phyloP scores from a whole-genome alignment of 257 asterid species.

The Solanum bulbocastanum region DNA sequence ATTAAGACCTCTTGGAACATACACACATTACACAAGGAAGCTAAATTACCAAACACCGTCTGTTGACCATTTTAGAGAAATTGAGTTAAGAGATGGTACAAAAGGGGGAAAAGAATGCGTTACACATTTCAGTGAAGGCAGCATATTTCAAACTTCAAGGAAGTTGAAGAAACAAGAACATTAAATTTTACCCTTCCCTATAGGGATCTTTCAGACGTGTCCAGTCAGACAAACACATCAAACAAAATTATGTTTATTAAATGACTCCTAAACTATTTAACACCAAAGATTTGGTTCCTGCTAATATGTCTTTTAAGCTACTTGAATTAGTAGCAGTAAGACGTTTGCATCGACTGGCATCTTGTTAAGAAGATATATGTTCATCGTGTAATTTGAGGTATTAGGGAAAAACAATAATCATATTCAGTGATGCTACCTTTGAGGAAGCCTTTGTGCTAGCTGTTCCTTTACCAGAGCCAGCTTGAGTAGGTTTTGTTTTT shows the following conservation, averaged over 20 bases:
- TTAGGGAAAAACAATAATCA: background rate
- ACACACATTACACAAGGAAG: background rate
- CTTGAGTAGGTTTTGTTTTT: conserved; percentile 44
- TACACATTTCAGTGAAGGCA: background rate
- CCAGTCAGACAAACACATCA: background rate
- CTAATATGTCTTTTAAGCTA: background rate
- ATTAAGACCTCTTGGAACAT: background rate
- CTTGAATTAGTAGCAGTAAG: background rate
- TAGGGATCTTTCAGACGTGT: background rate
- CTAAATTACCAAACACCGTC: background rate
- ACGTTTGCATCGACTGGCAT: background rate
- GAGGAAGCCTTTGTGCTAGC: conserved; percentile 60
- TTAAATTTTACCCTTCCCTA: background rate
- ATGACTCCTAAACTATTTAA: background rate
- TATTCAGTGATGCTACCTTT: conserved; percentile 37
- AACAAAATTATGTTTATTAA: background rate
- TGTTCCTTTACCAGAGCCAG: conserved; percentile 64
- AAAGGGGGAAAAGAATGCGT: background rate
- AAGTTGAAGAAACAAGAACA: background rate
- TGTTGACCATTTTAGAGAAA: background rate
- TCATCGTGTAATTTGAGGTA: background rate
- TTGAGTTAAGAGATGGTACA: background rate
- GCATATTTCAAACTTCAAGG: background rate
- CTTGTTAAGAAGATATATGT: background rate
- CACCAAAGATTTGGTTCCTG: background rate